These are phyloP conservation scores for Vararia minispora DNA, from an alignment of 768 basidiomycete genomes.

Conservation along the genomic window DNA sequence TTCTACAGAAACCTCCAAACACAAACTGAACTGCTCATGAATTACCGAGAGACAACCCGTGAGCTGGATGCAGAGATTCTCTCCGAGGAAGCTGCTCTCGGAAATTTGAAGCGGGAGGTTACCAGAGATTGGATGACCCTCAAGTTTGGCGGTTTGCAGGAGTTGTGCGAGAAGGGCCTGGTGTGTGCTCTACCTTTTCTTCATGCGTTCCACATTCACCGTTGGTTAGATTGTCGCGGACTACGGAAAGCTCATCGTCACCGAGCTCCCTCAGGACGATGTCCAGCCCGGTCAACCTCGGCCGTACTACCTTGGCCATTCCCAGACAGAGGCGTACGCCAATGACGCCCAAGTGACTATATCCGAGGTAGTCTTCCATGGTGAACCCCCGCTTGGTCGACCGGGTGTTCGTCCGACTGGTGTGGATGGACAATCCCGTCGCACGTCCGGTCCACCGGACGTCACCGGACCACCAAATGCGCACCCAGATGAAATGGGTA, in stretches of 20 bases:
- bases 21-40: conserved; percentile 66
- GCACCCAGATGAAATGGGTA: conserved; percentile 3
- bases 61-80: conserved; percentile 74
- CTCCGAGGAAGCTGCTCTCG: conserved; percentile 65
- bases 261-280: conserved; percentile 63
- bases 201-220: neutral
- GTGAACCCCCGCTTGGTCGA: conserved; percentile 22
- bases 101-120: conserved; percentile 72
- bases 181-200: conserved; percentile 18
- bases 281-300: conserved; percentile 75
- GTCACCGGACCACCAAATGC: neutral
- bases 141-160: conserved; percentile 81
- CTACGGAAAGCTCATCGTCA: conserved; percentile 39
- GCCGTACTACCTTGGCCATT: conserved; percentile 57
- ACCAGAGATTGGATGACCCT: conserved; percentile 63
- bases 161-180: conserved; percentile 73
- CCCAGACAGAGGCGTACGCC: conserved; percentile 48
- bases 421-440: conserved; percentile 1
- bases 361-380: conserved; percentile 37
- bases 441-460: neutral
- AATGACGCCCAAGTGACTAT: conserved; percentile 51
- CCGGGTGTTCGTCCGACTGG: conserved; percentile 6
- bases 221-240: conserved; percentile 38
- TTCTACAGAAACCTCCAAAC: conserved; percentile 50
- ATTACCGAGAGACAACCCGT: conserved; percentile 66